phyloP scores from a whole-genome alignment of 2,329 filamentous ascomycete genomes.

The Xylariaceae sp. region DNA sequence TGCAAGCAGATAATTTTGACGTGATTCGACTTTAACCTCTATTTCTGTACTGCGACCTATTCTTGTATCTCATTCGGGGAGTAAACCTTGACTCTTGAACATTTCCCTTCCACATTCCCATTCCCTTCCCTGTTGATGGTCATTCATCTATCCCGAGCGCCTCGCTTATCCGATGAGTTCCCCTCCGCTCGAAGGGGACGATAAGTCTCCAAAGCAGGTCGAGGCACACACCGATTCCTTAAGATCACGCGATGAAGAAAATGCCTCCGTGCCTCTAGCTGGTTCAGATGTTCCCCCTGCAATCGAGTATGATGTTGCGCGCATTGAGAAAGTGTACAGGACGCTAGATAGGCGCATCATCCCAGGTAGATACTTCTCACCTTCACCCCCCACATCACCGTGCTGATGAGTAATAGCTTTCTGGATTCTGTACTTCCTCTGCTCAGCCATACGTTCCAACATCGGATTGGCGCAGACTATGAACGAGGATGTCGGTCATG shows the following conservation, averaged over 20 bases:
- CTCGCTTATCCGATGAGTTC: slow-evolving; percentile 37
- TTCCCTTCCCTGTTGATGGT: too few species aligned
- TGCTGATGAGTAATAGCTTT: slow-evolving; percentile 54
- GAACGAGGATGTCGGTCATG: slow-evolving; percentile 69
- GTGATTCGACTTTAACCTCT: too few species aligned
- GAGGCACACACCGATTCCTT: slow-evolving; percentile 16
- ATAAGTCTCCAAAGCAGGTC: slow-evolving; percentile 25
- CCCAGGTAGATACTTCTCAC: slow-evolving; percentile 42
- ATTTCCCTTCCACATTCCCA: too few species aligned
- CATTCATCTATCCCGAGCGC: too few species aligned
- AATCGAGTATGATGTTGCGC: slow-evolving; percentile 45
- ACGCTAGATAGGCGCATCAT: slow-evolving; percentile 61
- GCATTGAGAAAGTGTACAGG: slow-evolving; percentile 55
- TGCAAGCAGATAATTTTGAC: too few species aligned
- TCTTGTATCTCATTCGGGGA: too few species aligned
- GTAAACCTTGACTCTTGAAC: too few species aligned
- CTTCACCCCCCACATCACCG: not conserved
- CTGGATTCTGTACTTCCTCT: slow-evolving; percentile 88
- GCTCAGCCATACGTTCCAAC: slow-evolving; percentile 87
- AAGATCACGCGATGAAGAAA: slow-evolving; percentile 17
- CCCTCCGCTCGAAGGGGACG: slow-evolving; percentile 32
- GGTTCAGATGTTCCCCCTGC: slow-evolving; percentile 4
- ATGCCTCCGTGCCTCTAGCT: slow-evolving; percentile 1
- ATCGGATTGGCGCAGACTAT: slow-evolving; percentile 94
- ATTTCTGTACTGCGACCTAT: too few species aligned